A percentile compares a stretch with the other conserved stretches of the same genome.
These are phyloP conservation scores for Tinospora cordifolia DNA, from an alignment of 164 flowering plant species.

Conservation along the genomic window DNA sequence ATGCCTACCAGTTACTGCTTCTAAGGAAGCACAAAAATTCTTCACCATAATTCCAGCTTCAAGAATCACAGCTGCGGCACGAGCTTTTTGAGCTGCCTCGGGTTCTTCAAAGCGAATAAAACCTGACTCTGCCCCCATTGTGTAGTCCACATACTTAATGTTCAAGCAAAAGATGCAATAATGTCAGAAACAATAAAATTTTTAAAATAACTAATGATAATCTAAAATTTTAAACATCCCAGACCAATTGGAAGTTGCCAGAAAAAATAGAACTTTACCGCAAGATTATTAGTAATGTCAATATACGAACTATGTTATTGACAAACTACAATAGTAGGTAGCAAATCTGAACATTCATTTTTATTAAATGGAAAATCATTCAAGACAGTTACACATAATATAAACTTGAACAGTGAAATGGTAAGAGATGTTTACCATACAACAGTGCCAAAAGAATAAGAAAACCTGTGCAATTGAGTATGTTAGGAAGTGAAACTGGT, in stretches of 20 bases:
- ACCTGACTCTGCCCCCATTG: conserved; percentile 70
- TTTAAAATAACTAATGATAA: neutral
- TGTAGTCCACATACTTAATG: conserved; percentile 69
- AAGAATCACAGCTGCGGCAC: conserved; percentile 77
- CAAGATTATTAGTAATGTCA: too few species aligned
- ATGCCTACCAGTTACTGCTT: conserved; percentile 69
- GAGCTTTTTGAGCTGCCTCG: conserved; percentile 80
- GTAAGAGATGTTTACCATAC: too few species aligned
- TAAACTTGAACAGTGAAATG: too few species aligned
- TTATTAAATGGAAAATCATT: neutral
- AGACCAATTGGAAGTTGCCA: too few species aligned
- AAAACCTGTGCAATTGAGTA: neutral
- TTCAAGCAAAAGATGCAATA: conserved; percentile 1
- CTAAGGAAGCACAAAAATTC: conserved; percentile 56
- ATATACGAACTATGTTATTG: neutral
- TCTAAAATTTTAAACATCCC: neutral
- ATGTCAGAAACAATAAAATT: conserved; percentile 6
- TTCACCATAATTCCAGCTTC: conserved; percentile 73
- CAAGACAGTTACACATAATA: neutral
- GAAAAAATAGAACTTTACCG: too few species aligned
- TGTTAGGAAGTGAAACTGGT: neutral
- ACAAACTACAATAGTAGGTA: neutral
- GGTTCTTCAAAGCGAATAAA: conserved; percentile 74
- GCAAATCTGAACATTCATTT: neutral
- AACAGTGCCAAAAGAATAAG: too few species aligned